Evolutionary conservation across 2,329 filamentous ascomycete species (phyloP).

Genomic region (Botrytis medusae): DNA sequence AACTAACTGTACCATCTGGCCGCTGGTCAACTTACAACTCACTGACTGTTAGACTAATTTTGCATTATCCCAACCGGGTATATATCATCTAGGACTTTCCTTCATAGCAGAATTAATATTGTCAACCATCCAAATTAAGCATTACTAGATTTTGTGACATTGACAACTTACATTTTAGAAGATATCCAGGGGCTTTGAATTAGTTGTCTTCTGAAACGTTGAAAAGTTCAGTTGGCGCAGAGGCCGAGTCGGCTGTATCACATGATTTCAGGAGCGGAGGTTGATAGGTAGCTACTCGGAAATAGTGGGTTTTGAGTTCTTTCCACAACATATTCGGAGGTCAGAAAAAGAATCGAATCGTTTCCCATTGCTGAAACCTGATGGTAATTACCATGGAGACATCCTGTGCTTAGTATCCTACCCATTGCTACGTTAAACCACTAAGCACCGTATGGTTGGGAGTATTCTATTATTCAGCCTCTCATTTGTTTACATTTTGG

Average conservation of each 20-base stretch:
- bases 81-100: too few species aligned
- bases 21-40: neutral
- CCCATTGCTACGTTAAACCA: too few species aligned
- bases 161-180: neutral
- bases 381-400: neutral
- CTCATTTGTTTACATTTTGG: neutral
- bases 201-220: neutral
- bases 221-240: neutral
- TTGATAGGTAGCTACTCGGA: neutral
- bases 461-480: accelerated
- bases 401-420: neutral
- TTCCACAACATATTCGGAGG: neutral
- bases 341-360: neutral
- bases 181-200: neutral
- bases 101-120: neutral
- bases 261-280: neutral
- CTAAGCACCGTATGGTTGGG: neutral
- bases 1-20: neutral
- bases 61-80: too few species aligned
- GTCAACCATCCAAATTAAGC: neutral
- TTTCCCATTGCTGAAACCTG: neutral
- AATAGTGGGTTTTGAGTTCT: neutral
- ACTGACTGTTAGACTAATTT: neutral
- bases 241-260: neutral
- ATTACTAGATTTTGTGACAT: neutral